Percentiles rank a stretch among this genome's conserved stretches.
Evolutionary conservation across 257 asterid species (phyloP).

Genomic region (Capsicum chinense): DNA sequence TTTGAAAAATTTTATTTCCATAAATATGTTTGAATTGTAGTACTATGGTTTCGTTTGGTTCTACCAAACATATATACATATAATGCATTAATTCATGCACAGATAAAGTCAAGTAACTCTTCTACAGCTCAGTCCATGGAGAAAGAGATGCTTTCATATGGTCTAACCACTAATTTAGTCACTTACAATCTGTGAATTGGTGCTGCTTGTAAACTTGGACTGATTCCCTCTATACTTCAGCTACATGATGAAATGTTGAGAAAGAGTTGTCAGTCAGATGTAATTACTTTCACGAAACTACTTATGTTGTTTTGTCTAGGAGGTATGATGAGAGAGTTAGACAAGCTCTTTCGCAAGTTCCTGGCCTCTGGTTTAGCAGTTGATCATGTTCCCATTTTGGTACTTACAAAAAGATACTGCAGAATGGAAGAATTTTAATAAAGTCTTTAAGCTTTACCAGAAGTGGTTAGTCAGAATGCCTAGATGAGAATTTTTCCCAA

Average conservation of each 20-base stretch:
- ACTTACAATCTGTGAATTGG: conserved; percentile 82
- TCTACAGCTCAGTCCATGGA: conserved; percentile 57
- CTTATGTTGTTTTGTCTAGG: conserved; percentile 50
- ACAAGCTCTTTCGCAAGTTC: too few species aligned
- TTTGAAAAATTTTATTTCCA: too few species aligned
- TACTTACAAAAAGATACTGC: too few species aligned
- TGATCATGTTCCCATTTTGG: too few species aligned
- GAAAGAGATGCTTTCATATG: conserved; percentile 62
- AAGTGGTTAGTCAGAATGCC: too few species aligned
- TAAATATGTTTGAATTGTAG: too few species aligned
- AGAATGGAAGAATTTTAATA: too few species aligned
- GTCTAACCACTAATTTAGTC: conserved; percentile 64
- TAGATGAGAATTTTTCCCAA: too few species aligned
- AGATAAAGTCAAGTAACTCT: conserved; percentile 46
- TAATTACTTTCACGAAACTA: conserved; percentile 70
- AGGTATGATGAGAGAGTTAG: too few species aligned
- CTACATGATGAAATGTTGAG: conserved; percentile 63
- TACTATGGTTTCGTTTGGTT: conserved; percentile 61
- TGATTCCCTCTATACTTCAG: conserved; percentile 52
- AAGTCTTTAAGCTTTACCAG: too few species aligned
- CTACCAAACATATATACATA: conserved; percentile 72
- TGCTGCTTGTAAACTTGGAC: conserved; percentile 65
- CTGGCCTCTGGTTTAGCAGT: too few species aligned
- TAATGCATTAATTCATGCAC: conserved; percentile 50
- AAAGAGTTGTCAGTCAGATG: conserved; percentile 66